These are phyloP conservation scores for Erucastrum elatum DNA, from an alignment of 345 rosid species.

Conservation along the genomic window DNA sequence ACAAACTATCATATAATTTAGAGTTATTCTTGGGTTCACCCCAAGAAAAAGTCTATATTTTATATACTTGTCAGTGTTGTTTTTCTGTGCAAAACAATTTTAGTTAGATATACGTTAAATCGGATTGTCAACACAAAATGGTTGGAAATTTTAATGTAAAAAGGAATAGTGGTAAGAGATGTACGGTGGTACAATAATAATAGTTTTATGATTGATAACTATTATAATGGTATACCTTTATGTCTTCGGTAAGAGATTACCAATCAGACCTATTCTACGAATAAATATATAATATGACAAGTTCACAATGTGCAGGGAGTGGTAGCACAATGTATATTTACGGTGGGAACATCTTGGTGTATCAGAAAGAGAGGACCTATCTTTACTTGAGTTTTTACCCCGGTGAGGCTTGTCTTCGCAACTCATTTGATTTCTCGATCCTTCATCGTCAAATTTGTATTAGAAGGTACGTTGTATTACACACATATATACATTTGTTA, in stretches of 20 bases:
- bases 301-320: constrained; percentile 29
- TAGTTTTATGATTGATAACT: no score
- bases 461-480: constrained; percentile 30
- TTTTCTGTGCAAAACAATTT: not conserved
- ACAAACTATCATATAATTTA: no score
- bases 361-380: constrained; percentile 41
- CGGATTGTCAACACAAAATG: no score
- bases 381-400: constrained; percentile 43
- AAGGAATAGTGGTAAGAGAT: not conserved
- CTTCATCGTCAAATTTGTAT: constrained; percentile 36
- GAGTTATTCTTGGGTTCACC: no score
- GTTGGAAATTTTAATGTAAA: not conserved
- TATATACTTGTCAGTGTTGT: not conserved
- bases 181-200: no score
- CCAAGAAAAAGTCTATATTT: no score
- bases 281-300: not conserved
- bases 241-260: not conserved
- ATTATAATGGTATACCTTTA: no score
- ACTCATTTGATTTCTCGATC: constrained; percentile 38
- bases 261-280: not conserved
- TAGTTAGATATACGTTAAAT: not conserved
- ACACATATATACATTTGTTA: not conserved
- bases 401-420: constrained; percentile 40
- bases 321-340: constrained; percentile 42
- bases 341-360: constrained; percentile 44